Conservation (phyloP, 2,329 filamentous ascomycete genomes). For the Xylaria digitata region DNA sequence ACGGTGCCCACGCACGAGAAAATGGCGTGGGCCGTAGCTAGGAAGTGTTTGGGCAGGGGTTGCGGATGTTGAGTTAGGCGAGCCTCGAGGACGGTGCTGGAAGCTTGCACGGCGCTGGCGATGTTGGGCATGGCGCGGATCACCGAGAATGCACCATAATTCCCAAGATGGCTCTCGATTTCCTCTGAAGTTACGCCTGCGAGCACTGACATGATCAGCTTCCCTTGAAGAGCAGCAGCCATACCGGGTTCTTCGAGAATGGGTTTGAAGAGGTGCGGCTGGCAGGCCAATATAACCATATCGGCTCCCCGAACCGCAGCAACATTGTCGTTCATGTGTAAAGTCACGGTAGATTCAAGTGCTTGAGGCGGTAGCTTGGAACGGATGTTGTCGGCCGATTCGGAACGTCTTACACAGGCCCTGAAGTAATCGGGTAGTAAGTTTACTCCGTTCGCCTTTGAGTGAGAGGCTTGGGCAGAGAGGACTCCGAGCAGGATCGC, state of each 20-base stretch:
- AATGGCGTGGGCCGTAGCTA: conserved; percentile 19
- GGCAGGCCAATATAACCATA: conserved; percentile 20
- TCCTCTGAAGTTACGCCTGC: conserved; percentile 25
- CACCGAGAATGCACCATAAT: conserved; percentile 6
- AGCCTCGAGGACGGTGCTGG: conserved; percentile 21
- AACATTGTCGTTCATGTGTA: conserved; percentile 21
- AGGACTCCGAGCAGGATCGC: conserved; percentile 24
- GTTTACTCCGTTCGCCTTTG: conserved; percentile 12
- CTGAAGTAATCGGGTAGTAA: conserved; percentile 12
- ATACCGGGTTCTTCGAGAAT: conserved; percentile 23
- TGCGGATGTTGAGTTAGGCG: conserved; percentile 5
- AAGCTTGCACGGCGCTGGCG: conserved; percentile 26
- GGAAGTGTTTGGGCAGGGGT: conserved; percentile 16
- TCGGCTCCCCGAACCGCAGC: conserved; percentile 18
- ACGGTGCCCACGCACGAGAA: conserved; percentile 26
- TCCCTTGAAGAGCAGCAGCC: conserved; percentile 12
- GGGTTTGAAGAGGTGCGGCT: conserved; percentile 23
- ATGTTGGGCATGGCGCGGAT: conserved; percentile 27
- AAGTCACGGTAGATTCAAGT: conserved; percentile 14
- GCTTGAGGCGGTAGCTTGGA: conserved; percentile 10
- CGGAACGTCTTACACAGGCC: conserved; percentile 25
- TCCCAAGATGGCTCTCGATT: conserved; percentile 18
- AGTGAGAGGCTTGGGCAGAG: conserved; percentile 10
- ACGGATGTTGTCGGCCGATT: conserved; percentile 15
- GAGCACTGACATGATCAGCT: conserved; percentile 22